Conservation (phyloP, 2,329 filamentous ascomycete genomes). For the Chrysoporthe deuterocubensis region DNA sequence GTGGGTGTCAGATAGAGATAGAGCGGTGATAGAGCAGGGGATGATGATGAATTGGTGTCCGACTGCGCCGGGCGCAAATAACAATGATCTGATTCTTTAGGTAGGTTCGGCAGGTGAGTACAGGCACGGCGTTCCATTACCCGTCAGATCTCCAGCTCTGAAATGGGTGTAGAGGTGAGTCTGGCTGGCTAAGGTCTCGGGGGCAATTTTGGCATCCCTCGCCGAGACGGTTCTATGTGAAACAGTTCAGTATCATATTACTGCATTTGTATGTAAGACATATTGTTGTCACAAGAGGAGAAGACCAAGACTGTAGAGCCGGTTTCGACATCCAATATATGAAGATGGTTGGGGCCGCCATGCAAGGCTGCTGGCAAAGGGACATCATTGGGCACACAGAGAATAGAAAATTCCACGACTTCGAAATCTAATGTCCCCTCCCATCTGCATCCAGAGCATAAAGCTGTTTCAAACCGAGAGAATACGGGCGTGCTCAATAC, state of each 20-base stretch:
- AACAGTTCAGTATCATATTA: neutral
- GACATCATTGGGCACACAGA: no score
- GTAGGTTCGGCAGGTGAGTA: slow-evolving; percentile 6
- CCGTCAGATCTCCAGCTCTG: neutral
- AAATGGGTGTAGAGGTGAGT: neutral
- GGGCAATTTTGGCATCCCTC: neutral
- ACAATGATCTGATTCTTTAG: neutral
- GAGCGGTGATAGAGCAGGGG: neutral
- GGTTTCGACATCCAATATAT: no score
- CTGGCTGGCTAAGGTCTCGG: neutral
- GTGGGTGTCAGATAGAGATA: slow-evolving; percentile 2
- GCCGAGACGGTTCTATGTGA: neutral
- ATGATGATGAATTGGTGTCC: neutral
- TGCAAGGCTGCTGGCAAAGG: no score
- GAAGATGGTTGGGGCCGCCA: no score
- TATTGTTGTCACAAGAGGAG: no score
- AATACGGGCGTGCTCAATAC: neutral
- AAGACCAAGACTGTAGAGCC: no score
- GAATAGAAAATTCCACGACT: no score
- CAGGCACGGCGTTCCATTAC: neutral
- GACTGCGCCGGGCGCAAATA: neutral
- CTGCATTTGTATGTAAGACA: no score
- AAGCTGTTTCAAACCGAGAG: neutral
- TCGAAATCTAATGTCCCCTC: no score
- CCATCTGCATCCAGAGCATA: no score